Conservation (phyloP, 805 yeast genomes). For the Pichia cabralensis region DNA sequence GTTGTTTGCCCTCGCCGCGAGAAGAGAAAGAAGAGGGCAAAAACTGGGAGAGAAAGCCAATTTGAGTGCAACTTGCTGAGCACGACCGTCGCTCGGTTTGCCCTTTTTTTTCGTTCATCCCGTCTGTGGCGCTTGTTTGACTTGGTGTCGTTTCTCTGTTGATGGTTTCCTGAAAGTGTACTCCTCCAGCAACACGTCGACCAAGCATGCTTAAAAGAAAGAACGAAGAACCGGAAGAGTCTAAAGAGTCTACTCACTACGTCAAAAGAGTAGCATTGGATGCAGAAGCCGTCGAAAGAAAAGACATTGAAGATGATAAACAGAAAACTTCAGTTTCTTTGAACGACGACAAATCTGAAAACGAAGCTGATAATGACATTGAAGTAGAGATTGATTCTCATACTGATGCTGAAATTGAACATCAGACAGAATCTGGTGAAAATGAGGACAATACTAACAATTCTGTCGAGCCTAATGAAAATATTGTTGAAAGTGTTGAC, state of each 20-base stretch:
- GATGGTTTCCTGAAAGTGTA: too few species aligned
- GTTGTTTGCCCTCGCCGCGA: too few species aligned
- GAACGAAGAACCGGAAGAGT: conserved; percentile 48
- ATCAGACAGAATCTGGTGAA: background rate
- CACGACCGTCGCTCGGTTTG: too few species aligned
- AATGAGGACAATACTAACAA: background rate
- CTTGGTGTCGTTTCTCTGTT: too few species aligned
- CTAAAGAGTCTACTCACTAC: conserved; percentile 29
- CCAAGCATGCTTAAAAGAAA: conserved; percentile 59
- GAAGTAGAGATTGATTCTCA: background rate
- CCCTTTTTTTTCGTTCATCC: too few species aligned
- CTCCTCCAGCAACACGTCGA: too few species aligned
- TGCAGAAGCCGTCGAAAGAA: conserved; percentile 40
- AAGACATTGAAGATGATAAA: conserved; percentile 33
- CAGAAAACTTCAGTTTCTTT: conserved; percentile 34
- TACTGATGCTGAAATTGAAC: background rate
- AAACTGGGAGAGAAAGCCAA: too few species aligned
- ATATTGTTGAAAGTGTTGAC: background rate
- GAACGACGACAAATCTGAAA: conserved; percentile 1
- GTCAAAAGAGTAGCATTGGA: conserved; percentile 65
- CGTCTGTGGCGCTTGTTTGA: too few species aligned
- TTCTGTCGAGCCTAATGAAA: background rate
- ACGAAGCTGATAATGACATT: background rate
- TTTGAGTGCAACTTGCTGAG: too few species aligned
- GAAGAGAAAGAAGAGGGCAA: too few species aligned